Evolutionary conservation across 345 rosid genomes (phyloP), one percentile per base, ranked within the genome.

Genomic region (Citrus australasica): DNA sequence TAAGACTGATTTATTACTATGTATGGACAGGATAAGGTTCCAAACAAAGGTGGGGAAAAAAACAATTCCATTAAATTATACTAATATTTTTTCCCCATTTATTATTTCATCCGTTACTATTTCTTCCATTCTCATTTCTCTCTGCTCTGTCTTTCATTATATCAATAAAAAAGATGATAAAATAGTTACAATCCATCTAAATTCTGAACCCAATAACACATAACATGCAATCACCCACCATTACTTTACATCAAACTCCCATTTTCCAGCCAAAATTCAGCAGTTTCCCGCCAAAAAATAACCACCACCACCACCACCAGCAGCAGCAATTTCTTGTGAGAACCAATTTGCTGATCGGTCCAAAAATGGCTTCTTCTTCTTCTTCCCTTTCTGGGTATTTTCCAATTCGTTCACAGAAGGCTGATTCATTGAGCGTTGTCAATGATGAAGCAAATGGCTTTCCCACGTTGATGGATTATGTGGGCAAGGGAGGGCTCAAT

Each of bases 331-430:
- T n/a, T 48, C 78, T 69, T 6, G 55, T 27, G 3, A 67, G 71
- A 28, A 48, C 27, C 74, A 46, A 11, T 32, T 55, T 35, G 60
- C 58, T 46, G 51, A 13, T 42, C 27, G 19, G 48, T 24, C 79
- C 86, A 37, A 80, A 53, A 78, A 93, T 88, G 97, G 87, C 90
- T 80, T 88, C 89, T 79, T 88, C 90, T 35, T 35, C 37, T 80
- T 88, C 89, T 79, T 88, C 94, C 79, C 76, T 75, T 68, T 68
- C 84, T 76, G 87, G 85, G 83, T 79, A 86, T 77, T 13, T 72
- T 53, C 80, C 85, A 19, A 84, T 87, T 35, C 83, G 84, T 76
- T 86, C 93, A 42, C 82, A 76, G 27, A 58, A 55, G 88, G 75
- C 56, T 40, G 21, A 68, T 71, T 66, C 82, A 70, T 76, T n/a